phyloP scores from a whole-genome alignment of 192 early-diverging fungal species.

The Dimargaris cristalligena region DNA sequence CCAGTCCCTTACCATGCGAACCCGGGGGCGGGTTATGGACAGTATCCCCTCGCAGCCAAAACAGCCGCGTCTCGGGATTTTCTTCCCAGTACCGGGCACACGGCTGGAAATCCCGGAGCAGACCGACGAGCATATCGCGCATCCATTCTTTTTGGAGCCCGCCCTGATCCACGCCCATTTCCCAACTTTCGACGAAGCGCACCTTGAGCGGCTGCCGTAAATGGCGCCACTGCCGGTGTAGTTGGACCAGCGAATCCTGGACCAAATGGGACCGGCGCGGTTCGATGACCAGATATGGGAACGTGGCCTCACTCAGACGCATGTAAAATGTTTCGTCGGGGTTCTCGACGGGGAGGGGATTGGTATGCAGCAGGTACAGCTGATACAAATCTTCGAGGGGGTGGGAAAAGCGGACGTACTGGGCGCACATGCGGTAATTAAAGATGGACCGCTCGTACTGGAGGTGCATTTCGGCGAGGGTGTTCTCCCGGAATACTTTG shows the following conservation, averaged over 20 bases:
- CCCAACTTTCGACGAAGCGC: slow-evolving; percentile 71
- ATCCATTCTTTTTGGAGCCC: slow-evolving; percentile 96
- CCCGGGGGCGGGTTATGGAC: no score
- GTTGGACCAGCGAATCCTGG: slow-evolving; percentile 50
- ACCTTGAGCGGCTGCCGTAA: slow-evolving; percentile 72
- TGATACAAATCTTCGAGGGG: neutral
- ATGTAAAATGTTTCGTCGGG: neutral
- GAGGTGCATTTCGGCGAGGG: slow-evolving; percentile 3
- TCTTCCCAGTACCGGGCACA: slow-evolving; percentile 57
- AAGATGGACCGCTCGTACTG: neutral
- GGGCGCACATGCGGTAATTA: no score
- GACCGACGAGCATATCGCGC: slow-evolving; percentile 50
- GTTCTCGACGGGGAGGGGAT: neutral
- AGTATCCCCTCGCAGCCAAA: slow-evolving; percentile 43
- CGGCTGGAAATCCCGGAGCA: slow-evolving; percentile 37
- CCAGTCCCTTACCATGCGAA: no score
- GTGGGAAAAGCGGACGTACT: neutral
- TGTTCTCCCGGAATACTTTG: neutral
- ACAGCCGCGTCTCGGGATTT: slow-evolving; percentile 36
- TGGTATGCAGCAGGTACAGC: neutral
- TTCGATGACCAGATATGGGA: slow-evolving; percentile 54
- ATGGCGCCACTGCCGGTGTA: slow-evolving; percentile 38
- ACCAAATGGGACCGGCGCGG: slow-evolving; percentile 43
- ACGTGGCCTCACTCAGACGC: neutral
- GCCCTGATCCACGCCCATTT: slow-evolving; percentile 89